Base-by-base conservation (phyloP, 2,329 filamentous ascomycete species). In the Reticulascus tulasneorum region DNA sequence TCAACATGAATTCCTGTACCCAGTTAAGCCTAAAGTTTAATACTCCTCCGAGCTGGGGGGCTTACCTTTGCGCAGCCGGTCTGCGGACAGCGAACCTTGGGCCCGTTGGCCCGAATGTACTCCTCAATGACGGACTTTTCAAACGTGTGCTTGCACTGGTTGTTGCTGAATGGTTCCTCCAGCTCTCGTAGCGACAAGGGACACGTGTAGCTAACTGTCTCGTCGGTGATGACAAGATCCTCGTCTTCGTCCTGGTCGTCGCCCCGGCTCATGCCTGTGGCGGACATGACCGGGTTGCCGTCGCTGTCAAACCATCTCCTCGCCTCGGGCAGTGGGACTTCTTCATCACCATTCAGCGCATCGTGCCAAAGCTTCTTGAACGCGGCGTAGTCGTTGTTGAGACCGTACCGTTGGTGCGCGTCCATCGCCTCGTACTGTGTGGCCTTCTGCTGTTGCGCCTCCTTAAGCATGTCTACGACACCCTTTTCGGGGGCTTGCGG, bases 91-190 rank as follows among this genome's bases (percentile, higher is more conserved):
- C 73, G 65, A 1, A 75, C 64, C 33, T 55, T 37, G 47, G 60
- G 34, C 33, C 50, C 40, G 47, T 51, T n/a, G 29, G 31, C 16
- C 69, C 69, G 54, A 67, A 81, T 27, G 42, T 65, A 66, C n/a
- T 77, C 71, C 17, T 75, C 38, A 24, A 90, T 81, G 1, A 77
- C 76, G 2, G 55, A 51, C 55, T 77, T 82, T 52, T 90, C 82
- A 53, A 86, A 90, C 0, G 75, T 80, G 55, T 90, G 85, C 37
- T 75, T 79, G 64, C 85, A 90, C 46, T 76, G 75, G 11, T 54
- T 63, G 48, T 77, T 85, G 37, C 75, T 84, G 50, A 77, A 79
- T 0, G 85, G 85, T 34, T 86, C 72, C 26, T 66, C 63, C 64
- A 87, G 80, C 28, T 73, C 65, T 33, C 67, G 66, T 46, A 88